Evolutionary conservation across 2,329 filamentous ascomycete species (phyloP).

Genomic region (Lasiodiplodia hormozganensis): DNA sequence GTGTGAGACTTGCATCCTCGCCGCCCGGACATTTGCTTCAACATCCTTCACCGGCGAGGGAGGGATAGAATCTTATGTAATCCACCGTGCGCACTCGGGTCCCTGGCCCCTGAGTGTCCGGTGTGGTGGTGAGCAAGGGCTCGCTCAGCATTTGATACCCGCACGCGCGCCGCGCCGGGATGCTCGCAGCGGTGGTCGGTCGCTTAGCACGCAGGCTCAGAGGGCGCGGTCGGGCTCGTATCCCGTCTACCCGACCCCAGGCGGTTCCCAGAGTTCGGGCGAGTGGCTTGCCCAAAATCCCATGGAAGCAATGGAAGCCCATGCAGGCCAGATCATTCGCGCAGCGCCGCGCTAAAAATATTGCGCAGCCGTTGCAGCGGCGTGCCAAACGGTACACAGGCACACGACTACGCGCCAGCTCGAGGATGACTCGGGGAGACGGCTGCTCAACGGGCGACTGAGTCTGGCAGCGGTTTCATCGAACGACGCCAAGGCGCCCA

Average conservation of each 20-base stretch:
- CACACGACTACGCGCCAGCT: constrained; percentile 1
- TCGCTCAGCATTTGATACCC: constrained; percentile 21
- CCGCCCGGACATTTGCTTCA: too few relatives aligned
- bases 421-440: constrained; percentile 21
- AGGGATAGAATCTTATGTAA: too few relatives aligned
- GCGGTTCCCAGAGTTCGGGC: constrained; percentile 2
- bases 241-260: constrained; percentile 12
- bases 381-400: constrained; percentile 2
- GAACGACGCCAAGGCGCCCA: constrained; percentile 22
- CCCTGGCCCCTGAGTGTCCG: constrained; percentile 9
- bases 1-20: too few relatives aligned
- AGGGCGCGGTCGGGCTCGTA: constrained; percentile 2
- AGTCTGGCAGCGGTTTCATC: constrained; percentile 26
- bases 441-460: constrained; percentile 15
- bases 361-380: constrained; percentile 20
- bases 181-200: constrained; percentile 11
- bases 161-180: constrained; percentile 18
- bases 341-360: constrained; percentile 18
- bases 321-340: constrained; percentile 24
- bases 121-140: constrained; percentile 12
- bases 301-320: constrained; percentile 27
- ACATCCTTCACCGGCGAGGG: not conserved
- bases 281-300: constrained; percentile 21
- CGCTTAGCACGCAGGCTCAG: constrained; percentile 20
- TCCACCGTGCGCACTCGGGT: not conserved